These are phyloP conservation scores for Aspergillus saccharolyticus DNA, from an alignment of 495 filamentous ascomycete genomes.

Conservation along the genomic window DNA sequence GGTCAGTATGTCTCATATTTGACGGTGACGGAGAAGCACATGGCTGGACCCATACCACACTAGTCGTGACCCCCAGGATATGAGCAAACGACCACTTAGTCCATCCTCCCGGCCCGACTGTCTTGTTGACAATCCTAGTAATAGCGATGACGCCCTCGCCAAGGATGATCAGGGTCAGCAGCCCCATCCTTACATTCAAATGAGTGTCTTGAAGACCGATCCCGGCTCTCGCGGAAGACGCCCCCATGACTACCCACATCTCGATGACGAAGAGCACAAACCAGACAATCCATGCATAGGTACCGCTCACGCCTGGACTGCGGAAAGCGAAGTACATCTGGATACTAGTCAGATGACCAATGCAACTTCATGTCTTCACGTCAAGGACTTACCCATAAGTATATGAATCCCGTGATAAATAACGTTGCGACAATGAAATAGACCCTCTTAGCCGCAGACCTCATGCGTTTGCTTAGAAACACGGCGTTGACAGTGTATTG, in stretches of 20 bases:
- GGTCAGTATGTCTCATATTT: slow-evolving; percentile 13
- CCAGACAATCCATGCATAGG: slow-evolving; percentile 51
- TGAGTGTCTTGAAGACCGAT: slow-evolving; percentile 63
- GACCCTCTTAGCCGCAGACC: slow-evolving; percentile 23
- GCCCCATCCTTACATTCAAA: slow-evolving; percentile 59
- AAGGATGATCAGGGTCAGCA: slow-evolving; percentile 65
- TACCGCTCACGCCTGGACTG: slow-evolving; percentile 18
- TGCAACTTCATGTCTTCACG: not conserved
- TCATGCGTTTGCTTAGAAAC: slow-evolving; percentile 40
- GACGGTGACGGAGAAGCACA: slow-evolving; percentile 24
- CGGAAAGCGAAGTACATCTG: slow-evolving; percentile 41
- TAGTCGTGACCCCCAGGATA: slow-evolving; percentile 41
- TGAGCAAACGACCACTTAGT: slow-evolving; percentile 46
- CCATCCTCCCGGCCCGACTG: slow-evolving; percentile 50
- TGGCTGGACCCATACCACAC: slow-evolving; percentile 37
- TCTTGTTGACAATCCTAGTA: slow-evolving; percentile 51
- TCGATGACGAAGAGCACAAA: slow-evolving; percentile 55
- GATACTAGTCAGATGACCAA: slow-evolving; percentile 1
- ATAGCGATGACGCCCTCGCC: slow-evolving; percentile 59
- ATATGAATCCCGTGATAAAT: slow-evolving; percentile 39
- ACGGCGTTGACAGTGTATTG: slow-evolving; percentile 52
- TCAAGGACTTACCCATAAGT: slow-evolving; percentile 43
- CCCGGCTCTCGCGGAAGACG: slow-evolving; percentile 49
- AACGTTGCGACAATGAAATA: slow-evolving; percentile 40
- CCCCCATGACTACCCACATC: slow-evolving; percentile 47